Evolutionary conservation across 2,329 filamentous ascomycete genomes (phyloP).

Genomic region (Fusarium metavorans): DNA sequence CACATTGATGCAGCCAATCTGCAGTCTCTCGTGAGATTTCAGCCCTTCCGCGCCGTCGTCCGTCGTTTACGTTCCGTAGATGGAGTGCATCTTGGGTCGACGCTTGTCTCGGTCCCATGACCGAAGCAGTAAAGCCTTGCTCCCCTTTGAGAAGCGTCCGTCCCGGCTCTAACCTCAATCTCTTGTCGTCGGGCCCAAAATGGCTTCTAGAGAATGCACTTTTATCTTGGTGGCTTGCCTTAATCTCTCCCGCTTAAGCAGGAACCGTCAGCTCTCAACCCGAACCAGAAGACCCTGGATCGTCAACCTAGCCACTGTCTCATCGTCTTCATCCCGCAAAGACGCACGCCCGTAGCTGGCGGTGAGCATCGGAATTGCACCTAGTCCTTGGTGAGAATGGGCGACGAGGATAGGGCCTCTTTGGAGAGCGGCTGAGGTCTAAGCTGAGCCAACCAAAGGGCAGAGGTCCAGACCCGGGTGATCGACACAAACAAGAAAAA

Average conservation of each 20-base stretch:
- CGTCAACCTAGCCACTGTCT: conserved; percentile 25
- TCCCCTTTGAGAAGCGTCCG: conserved; percentile 19
- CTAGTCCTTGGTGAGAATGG: neutral
- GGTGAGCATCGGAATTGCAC: neutral
- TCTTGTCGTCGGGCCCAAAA: neutral
- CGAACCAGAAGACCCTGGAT: conserved; percentile 15
- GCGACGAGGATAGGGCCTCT: neutral
- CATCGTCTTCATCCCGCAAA: conserved; percentile 1
- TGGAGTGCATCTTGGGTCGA: neutral
- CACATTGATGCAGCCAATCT: neutral
- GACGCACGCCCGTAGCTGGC: neutral
- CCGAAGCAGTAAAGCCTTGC: conserved; percentile 15
- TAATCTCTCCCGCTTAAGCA: conserved; percentile 22
- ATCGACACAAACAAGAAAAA: conserved; percentile 38
- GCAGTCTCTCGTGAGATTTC: conserved; percentile 4
- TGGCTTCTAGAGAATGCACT: conserved; percentile 9
- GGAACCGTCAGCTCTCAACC: conserved; percentile 2
- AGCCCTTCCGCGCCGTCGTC: neutral
- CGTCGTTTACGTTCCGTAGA: neutral
- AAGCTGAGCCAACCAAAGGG: conserved; percentile 20
- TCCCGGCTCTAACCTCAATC: conserved; percentile 19
- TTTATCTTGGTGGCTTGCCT: conserved; percentile 31
- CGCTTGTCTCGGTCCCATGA: conserved; percentile 24
- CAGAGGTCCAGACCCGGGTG: conserved; percentile 19
- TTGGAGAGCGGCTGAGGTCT: conserved; percentile 9